Evolutionary conservation across 306 rosid genomes (phyloP).

Genomic region (Vachellia collinsii): DNA sequence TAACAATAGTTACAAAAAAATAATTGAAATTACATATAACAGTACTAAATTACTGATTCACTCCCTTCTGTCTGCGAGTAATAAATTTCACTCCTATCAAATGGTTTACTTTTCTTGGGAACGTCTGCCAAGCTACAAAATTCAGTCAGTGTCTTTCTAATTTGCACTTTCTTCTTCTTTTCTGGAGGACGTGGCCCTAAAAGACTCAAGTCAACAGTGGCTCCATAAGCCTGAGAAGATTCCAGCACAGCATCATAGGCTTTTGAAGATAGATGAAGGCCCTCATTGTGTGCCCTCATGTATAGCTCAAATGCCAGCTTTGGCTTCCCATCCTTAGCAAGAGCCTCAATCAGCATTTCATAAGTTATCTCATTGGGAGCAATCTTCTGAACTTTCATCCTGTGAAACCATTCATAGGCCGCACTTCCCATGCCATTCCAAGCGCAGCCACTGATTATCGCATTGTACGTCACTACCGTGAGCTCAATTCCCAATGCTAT

Average conservation of each 20-base stretch:
- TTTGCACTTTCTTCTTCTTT: slow-evolving; percentile 43
- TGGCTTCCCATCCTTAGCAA: slow-evolving; percentile 85
- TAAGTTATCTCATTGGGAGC: slow-evolving; percentile 76
- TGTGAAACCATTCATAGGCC: slow-evolving; percentile 95
- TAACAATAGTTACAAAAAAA: slow-evolving; percentile 42
- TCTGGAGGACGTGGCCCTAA: slow-evolving; percentile 79
- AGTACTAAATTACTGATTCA: slow-evolving; percentile 31
- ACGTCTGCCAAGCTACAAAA: slow-evolving; percentile 48
- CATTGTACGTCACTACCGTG: slow-evolving; percentile 84
- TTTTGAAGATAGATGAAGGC: slow-evolving; percentile 67
- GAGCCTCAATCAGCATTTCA: slow-evolving; percentile 86
- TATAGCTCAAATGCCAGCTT: slow-evolving; percentile 85
- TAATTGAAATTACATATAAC: slow-evolving; percentile 29
- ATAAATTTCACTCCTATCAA: slow-evolving; percentile 48
- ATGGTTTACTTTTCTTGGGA: slow-evolving; percentile 45
- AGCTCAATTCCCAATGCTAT: slow-evolving; percentile 64
- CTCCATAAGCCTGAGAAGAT: slow-evolving; percentile 58
- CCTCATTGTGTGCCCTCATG: slow-evolving; percentile 66
- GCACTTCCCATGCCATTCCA: slow-evolving; percentile 64
- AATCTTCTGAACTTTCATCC: slow-evolving; percentile 72
- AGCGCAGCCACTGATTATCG: slow-evolving; percentile 77
- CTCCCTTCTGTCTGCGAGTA: slow-evolving; percentile 32
- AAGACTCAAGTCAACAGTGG: slow-evolving; percentile 52
- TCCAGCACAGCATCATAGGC: slow-evolving; percentile 70
- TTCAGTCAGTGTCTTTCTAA: slow-evolving; percentile 46